Base-by-base conservation (phyloP, 371 early-diverging fungal species). In the Lichtheimia ornata region DNA sequence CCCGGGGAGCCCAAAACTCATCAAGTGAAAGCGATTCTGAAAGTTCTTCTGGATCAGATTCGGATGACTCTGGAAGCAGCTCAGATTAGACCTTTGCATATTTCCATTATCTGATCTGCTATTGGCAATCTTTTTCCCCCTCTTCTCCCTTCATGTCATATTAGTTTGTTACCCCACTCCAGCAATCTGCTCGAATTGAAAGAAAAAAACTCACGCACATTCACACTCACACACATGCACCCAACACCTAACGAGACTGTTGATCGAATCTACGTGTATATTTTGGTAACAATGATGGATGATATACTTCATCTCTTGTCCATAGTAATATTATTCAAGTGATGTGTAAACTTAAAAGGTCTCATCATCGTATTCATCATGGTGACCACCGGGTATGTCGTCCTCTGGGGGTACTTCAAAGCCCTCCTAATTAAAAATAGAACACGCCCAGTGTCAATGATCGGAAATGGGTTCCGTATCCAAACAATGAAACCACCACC, bases 11-110 rank as follows among this genome's bases (percentile, higher is more conserved):
- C 18, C 75, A 76, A 18, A 76, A 85, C 28, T 82, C 79, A 12
- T 83, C 83, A 27, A 83, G 80, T 63, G 84, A 83, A 47, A 82
- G 82, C 52, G 83, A 75, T 35, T 74, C 74, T 53, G 80, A 81
- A 41, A 85, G 82, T 53, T 84, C 85, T 9, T 88, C 88, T 25
- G 83, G 75, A 18, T 88, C 92, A 49, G 90, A 87, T 51, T 87
- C 89, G 20, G 91, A 90, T 76, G 89, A 88, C 74, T 88, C 91
- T 78, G 91, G 89, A 73, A 90, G 84, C 72, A 80, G 84, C 72
- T 85, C 87, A 56, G 88, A 90, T 77, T 88, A 81, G 73, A 72
- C 35, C 35, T 35, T 35, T 69, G 58, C 69, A 64, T 66, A 68
- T 72, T 68, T 71, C 62, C 41, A 45, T 56, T 58, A 56, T 64